Base-by-base conservation (phyloP, 768 basidiomycete genomes). In the Pisolithus tinctorius region DNA sequence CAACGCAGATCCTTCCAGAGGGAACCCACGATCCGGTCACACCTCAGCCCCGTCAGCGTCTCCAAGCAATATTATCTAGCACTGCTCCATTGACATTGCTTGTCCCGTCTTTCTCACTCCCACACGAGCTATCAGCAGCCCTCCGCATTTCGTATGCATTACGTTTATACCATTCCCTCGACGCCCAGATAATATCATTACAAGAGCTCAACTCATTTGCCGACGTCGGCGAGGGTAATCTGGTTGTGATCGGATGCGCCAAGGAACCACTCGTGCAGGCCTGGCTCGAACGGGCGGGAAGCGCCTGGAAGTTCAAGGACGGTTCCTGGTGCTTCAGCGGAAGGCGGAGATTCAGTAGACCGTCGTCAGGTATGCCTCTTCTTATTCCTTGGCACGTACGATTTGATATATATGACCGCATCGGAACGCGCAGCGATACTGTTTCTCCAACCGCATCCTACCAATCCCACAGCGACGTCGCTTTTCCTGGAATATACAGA, bases 141-240 rank as follows among this genome's bases (percentile, higher is more conserved):
- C 62, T 76, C 10, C 75, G 91, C 11, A 68, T 93, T 23, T 81
- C 84, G 2, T 81, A 90, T 60, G 78, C 81, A 54, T 69, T 93
- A 16, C 68, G 79, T 30, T 59, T 80, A 0, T 90, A 85, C 65
- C 85, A 89, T 60, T 75, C 79, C 52, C 63, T 93, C 20, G 89
- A 92, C 54, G 64, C 79, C 0, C 76, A 81, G 45, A 81, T 94
- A 41, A 82, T 46, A 55, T 62, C 31, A 76, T 75, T 57, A 45
- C 10, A 46, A 39, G 65, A 67, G 37, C 20, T 56, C 55, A 50
- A 63, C 3, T 74, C 76, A 55, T 75, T 71, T 1, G 9, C 54
- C 55, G 25, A 41, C 54, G 45, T 51, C 17, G 43, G 55, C 4
- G 37, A 63, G 16, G 77, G 79, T 20, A 87, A 85, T 60, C 64